Evolutionary conservation across 1,139 yeast genomes (phyloP), one percentile per base, ranked within the genome.

Genomic region (Candida sp.): DNA sequence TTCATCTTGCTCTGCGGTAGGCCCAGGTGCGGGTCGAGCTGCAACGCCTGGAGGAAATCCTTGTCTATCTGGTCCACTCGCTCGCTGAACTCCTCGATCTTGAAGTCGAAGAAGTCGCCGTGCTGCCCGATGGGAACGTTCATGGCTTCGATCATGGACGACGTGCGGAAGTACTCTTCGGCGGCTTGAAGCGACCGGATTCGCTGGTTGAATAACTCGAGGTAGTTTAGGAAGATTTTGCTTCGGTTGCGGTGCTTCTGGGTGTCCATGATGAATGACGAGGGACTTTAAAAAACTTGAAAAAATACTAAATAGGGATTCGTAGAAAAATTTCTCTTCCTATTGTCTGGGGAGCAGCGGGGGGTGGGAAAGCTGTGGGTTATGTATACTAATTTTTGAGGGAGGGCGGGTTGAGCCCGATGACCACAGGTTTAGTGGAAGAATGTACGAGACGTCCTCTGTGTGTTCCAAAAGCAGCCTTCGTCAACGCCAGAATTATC

Each of bases 91-190:
- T 42, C 45, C 26, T 42, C 39, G 3, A 42, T 42, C n/a, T 32
- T 42, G 3, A 11, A 26, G 17, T 42, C 45, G 26, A 42, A 33
- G 26, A 33, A 42, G 11, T 25, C n/a, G 7, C 25, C 45, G 12
- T 32, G 45, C 4, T 42, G n/a, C 4, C 33, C 31, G 23, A 33
- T 33, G 2, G 45, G 45, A 11, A 42, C 23, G 7, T 33, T 17
- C 31, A 42, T 33, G 5, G 45, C 45, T 25, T 42, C 45, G 4
- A 42, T 33, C 38, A 42, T 42, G 4, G 39, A 23, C n/a, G 45
- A 42, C 25, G 32, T 38, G 22, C 39, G 38, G 26, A 42, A 42
- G 12, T 42, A 42, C 17, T 42, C 45, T 9, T 32, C 45, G 3
- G 39, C 39, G 25, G 22, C 23, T 22, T 32, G 39, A 5, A 42